phyloP scores from a whole-genome alignment of 805 yeast species.

The Lipomyces anomalus region DNA sequence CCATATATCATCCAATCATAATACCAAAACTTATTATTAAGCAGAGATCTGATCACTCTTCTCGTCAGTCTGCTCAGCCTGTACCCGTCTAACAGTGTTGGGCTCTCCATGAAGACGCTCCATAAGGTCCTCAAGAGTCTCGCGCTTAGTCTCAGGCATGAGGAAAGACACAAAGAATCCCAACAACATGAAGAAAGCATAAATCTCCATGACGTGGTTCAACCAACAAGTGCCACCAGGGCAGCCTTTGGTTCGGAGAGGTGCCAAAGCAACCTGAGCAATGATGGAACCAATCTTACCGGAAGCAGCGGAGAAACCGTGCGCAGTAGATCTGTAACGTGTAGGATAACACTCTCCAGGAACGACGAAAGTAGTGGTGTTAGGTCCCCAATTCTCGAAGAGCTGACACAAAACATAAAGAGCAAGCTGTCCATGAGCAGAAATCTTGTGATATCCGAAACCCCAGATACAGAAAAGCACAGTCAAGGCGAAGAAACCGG shows the following conservation, averaged over 20 bases:
- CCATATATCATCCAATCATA: too few species aligned
- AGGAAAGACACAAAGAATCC: constrained; percentile 63
- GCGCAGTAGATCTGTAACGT: constrained; percentile 92
- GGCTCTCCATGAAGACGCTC: constrained; percentile 77
- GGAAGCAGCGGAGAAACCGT: constrained; percentile 87
- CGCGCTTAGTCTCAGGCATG: constrained; percentile 87
- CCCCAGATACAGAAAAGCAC: constrained; percentile 72
- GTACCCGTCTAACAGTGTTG: neutral
- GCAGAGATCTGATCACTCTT: too few species aligned
- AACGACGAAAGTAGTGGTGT: constrained; percentile 81
- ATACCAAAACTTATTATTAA: too few species aligned
- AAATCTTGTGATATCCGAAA: constrained; percentile 69
- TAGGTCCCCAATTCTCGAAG: constrained; percentile 90
- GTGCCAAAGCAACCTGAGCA: constrained; percentile 51
- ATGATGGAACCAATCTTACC: constrained; percentile 92
- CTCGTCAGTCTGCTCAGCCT: too few species aligned
- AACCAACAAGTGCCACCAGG: constrained; percentile 68
- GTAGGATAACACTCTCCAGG: constrained; percentile 95
- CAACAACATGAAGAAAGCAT: constrained; percentile 82
- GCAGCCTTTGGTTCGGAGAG: constrained; percentile 75
- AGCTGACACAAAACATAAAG: constrained; percentile 76
- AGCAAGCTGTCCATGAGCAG: constrained; percentile 63
- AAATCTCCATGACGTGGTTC: constrained; percentile 90
- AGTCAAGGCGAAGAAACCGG: constrained; percentile 70
- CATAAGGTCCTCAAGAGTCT: constrained; percentile 76